Conservation (phyloP, 352 stramenopile species). For the Phytophthora pseudosyringae region DNA sequence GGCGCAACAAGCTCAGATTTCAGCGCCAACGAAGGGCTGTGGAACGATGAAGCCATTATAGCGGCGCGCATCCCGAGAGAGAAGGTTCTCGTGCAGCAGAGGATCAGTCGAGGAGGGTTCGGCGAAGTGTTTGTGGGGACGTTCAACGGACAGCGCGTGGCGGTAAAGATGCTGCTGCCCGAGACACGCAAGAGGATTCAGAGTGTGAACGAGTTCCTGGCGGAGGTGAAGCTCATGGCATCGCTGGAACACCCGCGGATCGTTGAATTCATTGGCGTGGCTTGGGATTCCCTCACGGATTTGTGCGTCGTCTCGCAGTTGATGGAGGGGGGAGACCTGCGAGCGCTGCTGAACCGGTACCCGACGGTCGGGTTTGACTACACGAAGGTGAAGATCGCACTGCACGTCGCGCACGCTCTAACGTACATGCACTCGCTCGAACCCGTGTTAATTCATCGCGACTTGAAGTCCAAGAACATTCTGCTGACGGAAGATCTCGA, state of each 20-base stretch:
- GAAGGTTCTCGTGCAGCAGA: constrained; percentile 38
- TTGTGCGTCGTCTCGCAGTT: constrained; percentile 49
- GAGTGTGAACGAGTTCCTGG: constrained; percentile 49
- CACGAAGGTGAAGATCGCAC: constrained; percentile 45
- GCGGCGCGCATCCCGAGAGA: constrained; percentile 42
- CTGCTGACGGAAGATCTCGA: constrained; percentile 30
- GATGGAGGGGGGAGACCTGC: constrained; percentile 47
- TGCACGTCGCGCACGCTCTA: constrained; percentile 43
- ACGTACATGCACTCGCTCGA: constrained; percentile 40
- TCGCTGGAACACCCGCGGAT: constrained; percentile 38
- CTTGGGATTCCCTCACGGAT: constrained; percentile 49
- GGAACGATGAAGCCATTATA: constrained; percentile 34
- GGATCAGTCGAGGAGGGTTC: constrained; percentile 46
- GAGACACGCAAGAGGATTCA: constrained; percentile 29
- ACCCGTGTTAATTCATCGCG: constrained; percentile 21
- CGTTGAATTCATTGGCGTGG: constrained; percentile 55
- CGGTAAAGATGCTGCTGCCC: constrained; percentile 48
- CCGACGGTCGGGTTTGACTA: constrained; percentile 34
- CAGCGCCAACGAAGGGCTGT: constrained; percentile 9
- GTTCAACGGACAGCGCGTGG: constrained; percentile 46
- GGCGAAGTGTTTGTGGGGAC: constrained; percentile 47
- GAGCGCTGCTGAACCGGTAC: constrained; percentile 33
- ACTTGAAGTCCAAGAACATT: constrained; percentile 44
- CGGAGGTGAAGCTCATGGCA: constrained; percentile 57
- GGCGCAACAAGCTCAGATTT: constrained; percentile 4